phyloP scores from a whole-genome alignment of 345 rosid species.

The Ceriops tagal region DNA sequence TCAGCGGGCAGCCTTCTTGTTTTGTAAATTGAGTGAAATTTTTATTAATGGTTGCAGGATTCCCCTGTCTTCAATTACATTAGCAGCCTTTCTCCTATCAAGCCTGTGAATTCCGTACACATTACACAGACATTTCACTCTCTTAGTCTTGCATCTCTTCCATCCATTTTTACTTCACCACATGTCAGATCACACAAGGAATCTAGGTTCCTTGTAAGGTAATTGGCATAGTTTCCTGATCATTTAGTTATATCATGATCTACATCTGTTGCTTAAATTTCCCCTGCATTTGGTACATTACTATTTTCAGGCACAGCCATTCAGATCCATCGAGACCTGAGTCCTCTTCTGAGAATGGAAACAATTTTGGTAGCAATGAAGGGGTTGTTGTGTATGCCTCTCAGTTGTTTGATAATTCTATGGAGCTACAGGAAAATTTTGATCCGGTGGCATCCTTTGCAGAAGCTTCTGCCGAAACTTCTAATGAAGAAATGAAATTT shows the following conservation, averaged over 20 bases:
- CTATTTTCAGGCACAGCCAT: constrained; percentile 44
- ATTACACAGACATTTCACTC: constrained; percentile 66
- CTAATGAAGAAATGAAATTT: constrained; percentile 36
- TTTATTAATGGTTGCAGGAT: constrained; percentile 48
- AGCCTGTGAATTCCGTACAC: constrained; percentile 62
- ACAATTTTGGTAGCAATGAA: constrained; percentile 26
- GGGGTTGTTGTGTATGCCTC: constrained; percentile 23
- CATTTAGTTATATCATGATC: background rate
- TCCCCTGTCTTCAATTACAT: constrained; percentile 88
- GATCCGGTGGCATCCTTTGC: constrained; percentile 43
- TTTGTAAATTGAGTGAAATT: too few species aligned
- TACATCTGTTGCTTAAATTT: background rate
- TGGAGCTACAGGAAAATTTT: constrained; percentile 41
- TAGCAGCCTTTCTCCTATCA: constrained; percentile 90
- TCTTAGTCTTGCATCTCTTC: constrained; percentile 66
- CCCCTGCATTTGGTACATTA: background rate
- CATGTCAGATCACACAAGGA: constrained; percentile 74
- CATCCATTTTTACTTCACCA: constrained; percentile 88
- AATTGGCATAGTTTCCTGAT: constrained; percentile 16
- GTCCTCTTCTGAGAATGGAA: constrained; percentile 31
- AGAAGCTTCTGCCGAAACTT: constrained; percentile 46
- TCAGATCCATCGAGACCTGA: constrained; percentile 43
- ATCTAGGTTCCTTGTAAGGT: constrained; percentile 77
- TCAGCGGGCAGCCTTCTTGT: too few species aligned
- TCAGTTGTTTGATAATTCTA: constrained; percentile 32